These are phyloP conservation scores for Penstemon newberryi DNA, from an alignment of 257 asterid species.

Conservation along the genomic window DNA sequence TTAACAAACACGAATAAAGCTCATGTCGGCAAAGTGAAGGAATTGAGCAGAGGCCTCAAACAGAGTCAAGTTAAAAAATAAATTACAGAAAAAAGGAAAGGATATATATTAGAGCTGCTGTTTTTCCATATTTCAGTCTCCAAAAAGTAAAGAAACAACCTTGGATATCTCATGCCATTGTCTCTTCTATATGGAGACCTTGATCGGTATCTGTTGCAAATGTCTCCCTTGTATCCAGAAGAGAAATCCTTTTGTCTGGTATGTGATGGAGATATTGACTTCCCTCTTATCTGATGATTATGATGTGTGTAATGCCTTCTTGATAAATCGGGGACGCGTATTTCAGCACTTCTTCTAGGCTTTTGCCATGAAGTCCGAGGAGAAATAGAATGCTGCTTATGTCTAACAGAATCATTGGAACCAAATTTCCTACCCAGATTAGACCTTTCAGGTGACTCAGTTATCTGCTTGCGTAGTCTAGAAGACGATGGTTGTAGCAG, in stretches of 20 bases:
- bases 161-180: conserved; percentile 11
- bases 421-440: conserved; percentile 13
- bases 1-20: not conserved
- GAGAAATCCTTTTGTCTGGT: conserved; percentile 14
- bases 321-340: not conserved
- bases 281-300: not conserved
- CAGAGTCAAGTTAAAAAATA: not conserved
- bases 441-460: conserved; percentile 18
- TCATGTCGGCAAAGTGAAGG: not conserved
- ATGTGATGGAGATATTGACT: conserved; percentile 24
- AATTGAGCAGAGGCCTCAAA: not conserved
- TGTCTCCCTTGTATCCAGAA: not conserved
- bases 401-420: conserved; percentile 8
- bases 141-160: not conserved
- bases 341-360: not conserved
- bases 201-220: conserved; percentile 1
- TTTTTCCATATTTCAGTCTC: not conserved
- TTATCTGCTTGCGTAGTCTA: not conserved
- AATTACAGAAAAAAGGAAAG: too few relatives aligned
- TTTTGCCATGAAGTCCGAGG: not conserved
- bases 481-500: not conserved
- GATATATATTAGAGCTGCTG: not conserved
- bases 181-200: conserved; percentile 32
- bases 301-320: not conserved
- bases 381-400: conserved; percentile 9